phyloP scores from a whole-genome alignment of 2,329 filamentous ascomycete species.

The Scedosporium minutisporum region DNA sequence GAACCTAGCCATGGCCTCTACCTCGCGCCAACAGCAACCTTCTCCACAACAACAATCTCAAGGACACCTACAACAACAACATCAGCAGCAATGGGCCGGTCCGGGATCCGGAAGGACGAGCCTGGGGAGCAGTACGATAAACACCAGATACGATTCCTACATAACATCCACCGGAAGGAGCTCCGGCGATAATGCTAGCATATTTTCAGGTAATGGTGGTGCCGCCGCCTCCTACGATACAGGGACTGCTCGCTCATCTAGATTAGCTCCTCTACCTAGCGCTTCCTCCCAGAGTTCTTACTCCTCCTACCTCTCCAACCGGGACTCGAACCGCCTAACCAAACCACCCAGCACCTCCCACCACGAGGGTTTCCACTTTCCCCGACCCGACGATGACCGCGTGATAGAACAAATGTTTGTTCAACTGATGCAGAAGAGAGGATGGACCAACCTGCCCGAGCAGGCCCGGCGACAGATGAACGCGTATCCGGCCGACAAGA shows the following conservation, averaged over 20 bases:
- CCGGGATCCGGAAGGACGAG: conserved; percentile 17
- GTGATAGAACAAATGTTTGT: conserved; percentile 87
- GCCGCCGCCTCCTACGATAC: conserved; percentile 24
- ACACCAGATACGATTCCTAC: conserved; percentile 52
- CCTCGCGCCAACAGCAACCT: conserved; percentile 35
- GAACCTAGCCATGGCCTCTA: conserved; percentile 60
- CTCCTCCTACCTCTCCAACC: conserved; percentile 34
- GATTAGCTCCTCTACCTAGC: conserved; percentile 39
- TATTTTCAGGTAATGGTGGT: conserved; percentile 46
- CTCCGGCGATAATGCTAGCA: conserved; percentile 43
- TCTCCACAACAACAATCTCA: conserved; percentile 23
- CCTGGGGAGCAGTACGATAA: conserved; percentile 39
- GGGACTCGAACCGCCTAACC: conserved; percentile 48
- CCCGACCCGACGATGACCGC: conserved; percentile 68
- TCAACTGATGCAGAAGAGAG: conserved; percentile 91
- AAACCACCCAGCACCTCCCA: conserved; percentile 35
- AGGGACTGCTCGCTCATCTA: conserved; percentile 35
- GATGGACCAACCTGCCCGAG: conserved; percentile 94
- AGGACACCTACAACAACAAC: conserved; percentile 24
- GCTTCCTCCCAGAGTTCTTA: conserved; percentile 48
- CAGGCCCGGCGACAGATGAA: conserved; percentile 93
- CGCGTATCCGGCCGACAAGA: conserved; percentile 87
- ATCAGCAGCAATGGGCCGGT: conserved; percentile 65
- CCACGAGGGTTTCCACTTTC: conserved; percentile 50
- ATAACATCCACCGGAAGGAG: conserved; percentile 49